phyloP scores from a whole-genome alignment of 1,284 basidiomycete species.

The Ustilago tritici region DNA sequence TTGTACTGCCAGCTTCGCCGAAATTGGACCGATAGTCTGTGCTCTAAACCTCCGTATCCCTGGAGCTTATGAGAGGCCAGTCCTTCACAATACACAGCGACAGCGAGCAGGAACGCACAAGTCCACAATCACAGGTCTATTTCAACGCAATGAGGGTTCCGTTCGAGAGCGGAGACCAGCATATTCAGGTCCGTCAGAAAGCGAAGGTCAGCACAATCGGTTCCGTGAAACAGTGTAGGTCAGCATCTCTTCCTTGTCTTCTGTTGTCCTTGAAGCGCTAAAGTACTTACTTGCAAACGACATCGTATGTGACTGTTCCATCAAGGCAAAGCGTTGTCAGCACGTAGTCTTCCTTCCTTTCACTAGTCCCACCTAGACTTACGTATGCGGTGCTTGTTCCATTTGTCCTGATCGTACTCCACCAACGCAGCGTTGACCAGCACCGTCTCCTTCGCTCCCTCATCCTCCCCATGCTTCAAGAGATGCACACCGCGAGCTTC shows the following conservation, averaged over 20 bases:
- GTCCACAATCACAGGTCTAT: slow-evolving; percentile 41
- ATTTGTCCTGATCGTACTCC: slow-evolving; percentile 44
- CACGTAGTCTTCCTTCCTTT: background rate
- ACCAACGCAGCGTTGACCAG: slow-evolving; percentile 53
- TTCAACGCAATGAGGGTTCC: background rate
- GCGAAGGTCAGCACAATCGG: background rate
- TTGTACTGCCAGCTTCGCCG: too few species aligned
- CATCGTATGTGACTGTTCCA: slow-evolving; percentile 28
- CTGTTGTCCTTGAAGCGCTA: background rate
- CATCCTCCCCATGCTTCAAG: slow-evolving; percentile 4
- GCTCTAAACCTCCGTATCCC: too few species aligned
- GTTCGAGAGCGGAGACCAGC: slow-evolving; percentile 2
- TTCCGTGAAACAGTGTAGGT: background rate
- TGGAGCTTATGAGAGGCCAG: too few species aligned
- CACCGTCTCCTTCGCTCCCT: slow-evolving; percentile 26
- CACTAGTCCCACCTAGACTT: slow-evolving; percentile 3
- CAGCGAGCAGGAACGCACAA: slow-evolving; percentile 16
- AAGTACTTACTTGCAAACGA: slow-evolving; percentile 36
- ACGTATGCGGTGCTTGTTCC: slow-evolving; percentile 18
- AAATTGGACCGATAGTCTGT: too few species aligned
- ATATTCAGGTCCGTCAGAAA: too few species aligned
- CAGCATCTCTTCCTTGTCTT: background rate
- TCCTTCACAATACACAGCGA: background rate
- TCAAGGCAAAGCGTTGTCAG: background rate
- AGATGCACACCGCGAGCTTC: slow-evolving; percentile 39